Evolutionary conservation across 768 basidiomycete genomes (phyloP).

Genomic region (Boletus subparvulus): DNA sequence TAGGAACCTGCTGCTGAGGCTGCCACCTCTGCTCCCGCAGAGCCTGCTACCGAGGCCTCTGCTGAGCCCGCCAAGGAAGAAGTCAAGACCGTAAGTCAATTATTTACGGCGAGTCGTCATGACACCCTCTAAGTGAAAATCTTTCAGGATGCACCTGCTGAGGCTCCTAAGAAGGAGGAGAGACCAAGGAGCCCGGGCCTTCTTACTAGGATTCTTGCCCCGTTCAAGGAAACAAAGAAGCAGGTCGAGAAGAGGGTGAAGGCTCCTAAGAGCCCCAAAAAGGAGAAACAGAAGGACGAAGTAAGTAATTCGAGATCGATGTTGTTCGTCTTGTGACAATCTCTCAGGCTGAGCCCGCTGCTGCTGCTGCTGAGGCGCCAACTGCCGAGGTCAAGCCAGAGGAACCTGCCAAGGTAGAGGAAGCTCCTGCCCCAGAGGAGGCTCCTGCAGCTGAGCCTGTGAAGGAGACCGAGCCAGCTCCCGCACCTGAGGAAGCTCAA

Average conservation of each 20-base stretch:
- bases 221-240: conserved; percentile 60
- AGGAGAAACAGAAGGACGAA: conserved; percentile 80
- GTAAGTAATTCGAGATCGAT: conserved; percentile 32
- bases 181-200: conserved; percentile 78
- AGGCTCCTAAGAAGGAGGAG: conserved; percentile 67
- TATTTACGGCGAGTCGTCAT: conserved; percentile 23
- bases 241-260: conserved; percentile 59
- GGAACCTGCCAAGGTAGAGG: conserved; percentile 44
- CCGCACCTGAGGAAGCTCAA: conserved; percentile 21
- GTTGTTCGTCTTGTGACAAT: background rate
- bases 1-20: conserved; percentile 40
- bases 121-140: conserved; percentile 24
- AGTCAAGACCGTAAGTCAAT: conserved; percentile 38
- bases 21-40: conserved; percentile 21
- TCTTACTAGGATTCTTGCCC: conserved; percentile 74
- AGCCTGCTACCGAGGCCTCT: conserved; percentile 31
- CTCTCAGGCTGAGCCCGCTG: conserved; percentile 33
- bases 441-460: conserved; percentile 50
- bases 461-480: conserved; percentile 58
- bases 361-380: conserved; percentile 37
- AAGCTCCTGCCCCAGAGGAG: conserved; percentile 36
- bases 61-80: conserved; percentile 43
- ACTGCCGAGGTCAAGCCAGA: conserved; percentile 28
- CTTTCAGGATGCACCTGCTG: conserved; percentile 42
- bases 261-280: conserved; percentile 75